phyloP scores from a whole-genome alignment of 192 early-diverging fungal species.

The Backusella morwellensis region DNA sequence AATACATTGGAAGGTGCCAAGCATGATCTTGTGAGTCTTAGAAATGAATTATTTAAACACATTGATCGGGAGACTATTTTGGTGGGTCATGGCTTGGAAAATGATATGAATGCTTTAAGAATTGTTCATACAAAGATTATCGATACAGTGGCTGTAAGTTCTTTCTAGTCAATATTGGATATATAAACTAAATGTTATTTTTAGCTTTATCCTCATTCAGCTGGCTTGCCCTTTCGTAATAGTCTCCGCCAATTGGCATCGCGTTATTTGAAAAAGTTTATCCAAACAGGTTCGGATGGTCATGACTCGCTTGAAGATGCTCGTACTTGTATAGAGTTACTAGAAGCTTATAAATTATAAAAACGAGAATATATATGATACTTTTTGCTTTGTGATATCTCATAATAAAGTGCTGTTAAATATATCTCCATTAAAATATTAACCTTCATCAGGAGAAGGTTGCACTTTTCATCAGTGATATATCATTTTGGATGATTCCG shows the following conservation, averaged over 20 bases:
- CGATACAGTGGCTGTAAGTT: constrained; percentile 42
- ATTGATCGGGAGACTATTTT: constrained; percentile 55
- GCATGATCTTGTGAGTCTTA: constrained; percentile 45
- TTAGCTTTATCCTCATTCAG: constrained; percentile 52
- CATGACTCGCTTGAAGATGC: constrained; percentile 69
- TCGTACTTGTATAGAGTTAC: constrained; percentile 51
- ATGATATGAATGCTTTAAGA: constrained; percentile 34
- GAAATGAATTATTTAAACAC: constrained; percentile 35
- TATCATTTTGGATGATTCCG: no score
- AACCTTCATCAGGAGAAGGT: no score
- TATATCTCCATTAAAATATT: no score
- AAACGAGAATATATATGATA: not conserved
- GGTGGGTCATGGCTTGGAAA: constrained; percentile 57
- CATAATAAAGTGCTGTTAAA: not conserved
- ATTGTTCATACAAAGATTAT: constrained; percentile 39
- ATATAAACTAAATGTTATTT: no score
- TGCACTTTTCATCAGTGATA: no score
- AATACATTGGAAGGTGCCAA: constrained; percentile 43
- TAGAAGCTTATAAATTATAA: not conserved
- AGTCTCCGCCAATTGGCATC: constrained; percentile 48
- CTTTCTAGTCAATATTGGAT: not conserved
- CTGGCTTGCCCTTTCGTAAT: constrained; percentile 45
- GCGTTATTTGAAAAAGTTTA: constrained; percentile 48
- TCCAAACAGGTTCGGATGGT: constrained; percentile 53
- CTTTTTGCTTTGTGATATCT: no score